Base-by-base conservation (phyloP, 345 rosid genomes). In the Raphanus raphanistrum region DNA sequence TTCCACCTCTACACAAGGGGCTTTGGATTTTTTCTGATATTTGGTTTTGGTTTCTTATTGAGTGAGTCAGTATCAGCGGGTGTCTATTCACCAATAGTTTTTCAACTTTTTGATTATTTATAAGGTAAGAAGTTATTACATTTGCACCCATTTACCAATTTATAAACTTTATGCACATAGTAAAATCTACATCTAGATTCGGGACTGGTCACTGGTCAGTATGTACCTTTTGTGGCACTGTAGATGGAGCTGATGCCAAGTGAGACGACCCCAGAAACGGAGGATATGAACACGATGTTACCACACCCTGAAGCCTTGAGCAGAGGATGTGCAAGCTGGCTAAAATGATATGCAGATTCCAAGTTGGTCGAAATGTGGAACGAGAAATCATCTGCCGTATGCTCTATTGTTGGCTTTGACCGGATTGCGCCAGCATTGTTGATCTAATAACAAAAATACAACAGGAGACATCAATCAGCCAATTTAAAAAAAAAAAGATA, bases 251-350 rank as follows among this genome's bases (percentile, higher is more conserved):
- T 38, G 48, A 33, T 7, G 54, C 62, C 0, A 58, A 58, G 1
- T 1, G 65, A 21, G 33, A 60, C 36, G 8, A 71, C 55, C 55
- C 55, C 75, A 36, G 66, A 16, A 71, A 71, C 4, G 21, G 75
- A 71, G 55, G 75, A 71, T 25, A 71, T 71, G 36, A 71, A 71
- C 75, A 71, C 75, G 36, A 71, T 71, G 50, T 60, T 71, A 50
- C 75, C 75, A 71, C 32, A 57, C 27, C 75, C 35, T 31, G 75
- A 58, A 13, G 75, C 35, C 36, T 58, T 71, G 13, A 71, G 75
- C 17, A 71, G 15, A n/a, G 75, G 75, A 60, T 71, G 75, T 50
- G 66, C 66, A 58, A 71, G 75, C 55, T 71, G 75, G 54, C 75
- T 55, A 11, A 71, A 58, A 71, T 71, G 66, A 12, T 58, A 71